phyloP scores from a whole-genome alignment of 73 alveolate species.

The Urostyla sp. region DNA sequence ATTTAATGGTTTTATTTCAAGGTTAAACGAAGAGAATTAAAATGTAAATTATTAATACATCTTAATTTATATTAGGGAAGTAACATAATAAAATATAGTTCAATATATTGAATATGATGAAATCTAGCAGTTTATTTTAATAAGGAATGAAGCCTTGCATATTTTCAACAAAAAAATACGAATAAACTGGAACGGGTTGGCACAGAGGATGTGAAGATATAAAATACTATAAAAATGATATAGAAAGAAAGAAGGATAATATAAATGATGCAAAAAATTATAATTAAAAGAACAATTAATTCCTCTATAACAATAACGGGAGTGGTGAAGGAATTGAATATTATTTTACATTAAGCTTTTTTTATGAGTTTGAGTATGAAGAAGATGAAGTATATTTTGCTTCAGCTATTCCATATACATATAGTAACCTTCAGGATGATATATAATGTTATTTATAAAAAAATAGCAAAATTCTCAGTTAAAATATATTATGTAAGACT shows the following conservation, averaged over 20 bases:
- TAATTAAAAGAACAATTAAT: constrained; percentile 13
- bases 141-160: constrained; percentile 68
- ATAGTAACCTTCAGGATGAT: constrained; percentile 67
- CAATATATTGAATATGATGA: constrained; percentile 54
- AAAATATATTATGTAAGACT: constrained; percentile 60
- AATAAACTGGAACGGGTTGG: constrained; percentile 81
- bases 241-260: constrained; percentile 27
- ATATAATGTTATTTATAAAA: background rate
- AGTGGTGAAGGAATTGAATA: constrained; percentile 52
- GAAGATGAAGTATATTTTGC: constrained; percentile 90
- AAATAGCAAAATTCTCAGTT: constrained; percentile 15
- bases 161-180: constrained; percentile 51
- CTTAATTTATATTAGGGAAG: background rate
- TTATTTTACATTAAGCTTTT: constrained; percentile 76
- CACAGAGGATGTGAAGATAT: constrained; percentile 91
- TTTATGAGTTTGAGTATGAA: constrained; percentile 77
- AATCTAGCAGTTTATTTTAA: constrained; percentile 50
- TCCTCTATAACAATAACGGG: constrained; percentile 41
- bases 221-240: constrained; percentile 79
- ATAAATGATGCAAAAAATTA: background rate
- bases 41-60: constrained; percentile 20
- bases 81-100: constrained; percentile 43
- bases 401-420: constrained; percentile 84
- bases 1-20: constrained; percentile 71
- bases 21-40: constrained; percentile 34